Evolutionary conservation across 208 protist genomes (phyloP), one percentile per base, ranked within the genome.

Genomic region (Trichomonas tenax): DNA sequence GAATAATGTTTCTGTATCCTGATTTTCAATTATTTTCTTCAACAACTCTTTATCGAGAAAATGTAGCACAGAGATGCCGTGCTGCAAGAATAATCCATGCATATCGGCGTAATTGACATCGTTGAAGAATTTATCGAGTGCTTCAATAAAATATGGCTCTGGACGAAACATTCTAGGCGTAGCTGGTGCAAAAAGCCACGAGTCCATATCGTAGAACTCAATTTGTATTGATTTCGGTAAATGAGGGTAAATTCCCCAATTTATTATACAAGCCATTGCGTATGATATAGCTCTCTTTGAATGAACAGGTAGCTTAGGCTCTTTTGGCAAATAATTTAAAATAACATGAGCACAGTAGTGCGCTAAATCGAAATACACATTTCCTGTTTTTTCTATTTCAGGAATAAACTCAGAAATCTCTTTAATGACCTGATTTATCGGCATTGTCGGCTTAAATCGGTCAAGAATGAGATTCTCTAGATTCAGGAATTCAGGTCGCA

Each of bases 221-320:
- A 93, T 93, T 34, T 93, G 86, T 48, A 93, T 23, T 38, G 86
- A 93, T 36, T 93, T 93, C 6, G 86, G 86, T 8, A 93, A 38
- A 36, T 93, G 86, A 15, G 86, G 86, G 38, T 93, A 93, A 2
- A 93, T 93, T 51, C 86, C 86, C 86, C 86, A 93, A 93, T 26
- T 51, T 34, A 93, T 93, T 4, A 93, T 72, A 26, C 58, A 72
- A 72, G 26, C 21, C 11, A 72, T 72, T 31, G 26, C 11, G 26
- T n/a, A 72, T n/a, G 21, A 72, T n/a, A 72, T 26, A 31, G 58
- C 58, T 72, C 58, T 72, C 2, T 72, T 3, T n/a, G 11, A n/a
- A 72, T n/a, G 58, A 72, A n/a, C 21, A 21, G 4, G 3, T 3
- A 72, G 58, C 1, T 84, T n/a, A 41, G 8, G n/a, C 11, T 14